Evolutionary conservation across 2,329 filamentous ascomycete genomes (phyloP), one percentile per base, ranked within the genome.

Genomic region (Colletotrichum paranaense): DNA sequence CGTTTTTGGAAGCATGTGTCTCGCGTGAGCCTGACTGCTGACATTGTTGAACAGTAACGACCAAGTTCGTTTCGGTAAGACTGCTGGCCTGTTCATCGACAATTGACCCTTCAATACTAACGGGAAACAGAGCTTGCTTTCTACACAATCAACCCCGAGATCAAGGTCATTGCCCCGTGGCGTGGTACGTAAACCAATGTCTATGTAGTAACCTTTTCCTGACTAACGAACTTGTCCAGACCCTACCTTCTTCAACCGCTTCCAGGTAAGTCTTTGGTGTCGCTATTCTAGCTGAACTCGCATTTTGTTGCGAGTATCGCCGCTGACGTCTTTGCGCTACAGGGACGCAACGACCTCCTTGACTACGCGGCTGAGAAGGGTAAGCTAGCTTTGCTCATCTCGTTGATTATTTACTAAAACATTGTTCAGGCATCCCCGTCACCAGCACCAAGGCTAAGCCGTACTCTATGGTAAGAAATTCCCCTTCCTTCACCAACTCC

Each of bases 161-260:
- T 93, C 83, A 90, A 92, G 83, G 88, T 94, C 80, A 92, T 95
- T 79, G 92, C 92, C n/a, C 93, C 92, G 35, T 95, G 93, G 55
- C 26, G 26, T 32, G 55, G 42, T 49, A 57, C 16, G 24, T 14
- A 14, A 57, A 16, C 3, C n/a, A 16, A 4, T 8, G 4, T 16
- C 16, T 8, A 16, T 32, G 16, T 57, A 30, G 12, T 32, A 4
- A 57, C 26, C 26, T 16, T n/a, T 19, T 5, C 12, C 16, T 12
- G 55, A 14, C 55, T 28, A 28, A 28, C 55, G 16, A 19, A n/a
- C 55, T 19, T 16, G 92, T 85, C 93, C 76, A 49, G 83, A 92
- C 74, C 91, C 92, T 52, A 87, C 88, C 79, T 94, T 94, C 86
- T 92, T 90, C 85, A 86, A 93, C 76, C 87, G 88, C 74, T 94